Evolutionary conservation across 148 eudicot species (phyloP).

Genomic region (Heliosperma pusillum): DNA sequence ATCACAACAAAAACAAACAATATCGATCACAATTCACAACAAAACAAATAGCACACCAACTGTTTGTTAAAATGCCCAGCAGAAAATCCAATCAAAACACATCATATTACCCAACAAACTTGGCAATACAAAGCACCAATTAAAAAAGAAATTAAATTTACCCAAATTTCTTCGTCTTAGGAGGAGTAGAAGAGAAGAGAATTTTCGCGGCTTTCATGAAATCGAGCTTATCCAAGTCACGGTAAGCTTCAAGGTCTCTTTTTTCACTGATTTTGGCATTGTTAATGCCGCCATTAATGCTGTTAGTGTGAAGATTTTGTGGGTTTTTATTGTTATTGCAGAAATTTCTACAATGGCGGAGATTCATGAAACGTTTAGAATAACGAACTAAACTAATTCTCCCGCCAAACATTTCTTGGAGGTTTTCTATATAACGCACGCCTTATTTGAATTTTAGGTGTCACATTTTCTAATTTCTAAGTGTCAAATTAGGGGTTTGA

Average conservation of each 20-base stretch:
- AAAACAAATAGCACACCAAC: slow-evolving; percentile 16
- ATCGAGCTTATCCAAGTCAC: slow-evolving; percentile 66
- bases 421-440: background rate
- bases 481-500: background rate
- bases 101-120: slow-evolving; percentile 4
- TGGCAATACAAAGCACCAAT: background rate
- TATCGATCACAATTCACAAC: background rate
- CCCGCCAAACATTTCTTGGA: slow-evolving; percentile 27
- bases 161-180: slow-evolving; percentile 56
- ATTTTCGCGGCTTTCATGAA: slow-evolving; percentile 80
- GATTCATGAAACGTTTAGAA: slow-evolving; percentile 26
- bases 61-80: slow-evolving; percentile 22
- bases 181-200: slow-evolving; percentile 46
- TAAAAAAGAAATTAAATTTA: too few species aligned
- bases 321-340: slow-evolving; percentile 29
- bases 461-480: background rate
- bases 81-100: slow-evolving; percentile 4
- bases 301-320: slow-evolving; percentile 8
- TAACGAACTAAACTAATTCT: background rate
- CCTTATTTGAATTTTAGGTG: background rate
- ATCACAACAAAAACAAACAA: slow-evolving; percentile 15
- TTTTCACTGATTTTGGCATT: slow-evolving; percentile 16
- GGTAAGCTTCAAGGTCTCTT: slow-evolving; percentile 42
- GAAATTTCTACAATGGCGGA: slow-evolving; percentile 21
- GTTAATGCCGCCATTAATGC: background rate